These are phyloP conservation scores for Eucalyptus erythrocorys DNA, from an alignment of 345 rosid species.

Conservation along the genomic window DNA sequence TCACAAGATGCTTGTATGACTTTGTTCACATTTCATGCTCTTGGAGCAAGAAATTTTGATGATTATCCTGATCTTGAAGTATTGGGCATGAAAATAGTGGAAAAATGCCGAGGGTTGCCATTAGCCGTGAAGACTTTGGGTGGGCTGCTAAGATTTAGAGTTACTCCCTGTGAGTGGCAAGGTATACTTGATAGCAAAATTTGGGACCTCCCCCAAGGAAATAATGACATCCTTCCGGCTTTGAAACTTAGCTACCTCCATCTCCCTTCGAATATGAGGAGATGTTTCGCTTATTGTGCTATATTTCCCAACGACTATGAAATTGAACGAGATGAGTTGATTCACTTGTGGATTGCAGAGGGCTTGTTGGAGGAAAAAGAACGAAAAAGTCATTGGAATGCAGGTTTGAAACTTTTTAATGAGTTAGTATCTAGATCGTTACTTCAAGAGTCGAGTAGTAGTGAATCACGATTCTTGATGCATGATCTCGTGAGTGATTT, in stretches of 20 bases:
- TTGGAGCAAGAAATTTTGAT: accelerated
- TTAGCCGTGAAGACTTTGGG: not conserved
- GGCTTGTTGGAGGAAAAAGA: no score
- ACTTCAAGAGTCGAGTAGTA: accelerated
- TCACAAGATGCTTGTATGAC: not conserved
- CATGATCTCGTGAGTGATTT: no score
- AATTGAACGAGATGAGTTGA: accelerated
- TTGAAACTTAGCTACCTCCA: no score
- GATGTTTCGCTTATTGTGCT: no score
- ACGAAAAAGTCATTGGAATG: accelerated
- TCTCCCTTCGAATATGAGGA: no score
- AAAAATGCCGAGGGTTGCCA: not conserved
- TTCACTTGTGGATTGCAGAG: no score
- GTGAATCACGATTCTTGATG: no score
- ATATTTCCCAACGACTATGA: no score
- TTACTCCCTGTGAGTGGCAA: accelerated
- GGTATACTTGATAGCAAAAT: accelerated
- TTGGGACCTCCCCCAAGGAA: accelerated
- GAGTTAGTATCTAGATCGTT: accelerated
- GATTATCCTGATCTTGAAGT: accelerated
- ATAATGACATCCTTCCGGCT: no score
- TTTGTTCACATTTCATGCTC: not conserved
- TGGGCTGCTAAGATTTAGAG: accelerated
- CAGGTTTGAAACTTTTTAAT: accelerated
- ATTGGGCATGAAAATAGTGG: not conserved